phyloP scores from a whole-genome alignment of 2,329 filamentous ascomycete species.

The Hymenoscyphus fructigenus region DNA sequence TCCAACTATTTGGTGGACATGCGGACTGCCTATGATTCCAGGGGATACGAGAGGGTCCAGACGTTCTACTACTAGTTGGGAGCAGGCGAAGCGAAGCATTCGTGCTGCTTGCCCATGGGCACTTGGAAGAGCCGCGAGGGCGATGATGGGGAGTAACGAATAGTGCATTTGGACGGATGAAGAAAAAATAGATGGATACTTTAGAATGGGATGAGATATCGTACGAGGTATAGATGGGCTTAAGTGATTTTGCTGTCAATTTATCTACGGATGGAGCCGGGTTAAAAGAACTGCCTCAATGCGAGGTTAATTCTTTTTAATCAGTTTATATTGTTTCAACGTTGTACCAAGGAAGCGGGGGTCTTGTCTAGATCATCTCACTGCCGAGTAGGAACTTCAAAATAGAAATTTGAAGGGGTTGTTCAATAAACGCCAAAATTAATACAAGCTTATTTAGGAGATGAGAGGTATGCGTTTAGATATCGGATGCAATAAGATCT shows the following conservation, averaged over 20 bases:
- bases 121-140: constrained; percentile 4
- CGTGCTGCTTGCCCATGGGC: constrained; percentile 13
- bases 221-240: background rate
- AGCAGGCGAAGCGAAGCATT: constrained; percentile 21
- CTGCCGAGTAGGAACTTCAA: background rate
- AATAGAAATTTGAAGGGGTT: too few species aligned
- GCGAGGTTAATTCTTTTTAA: background rate
- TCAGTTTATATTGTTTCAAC: background rate
- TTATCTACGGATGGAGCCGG: background rate
- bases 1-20: constrained; percentile 21
- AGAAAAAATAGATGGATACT: background rate
- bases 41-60: constrained; percentile 21
- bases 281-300: background rate
- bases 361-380: background rate
- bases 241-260: background rate
- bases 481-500: background rate
- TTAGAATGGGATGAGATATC: background rate
- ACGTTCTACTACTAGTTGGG: constrained; percentile 19
- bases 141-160: background rate
- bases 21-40: constrained; percentile 14
- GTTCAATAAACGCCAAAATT: background rate
- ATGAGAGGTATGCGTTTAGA: background rate
- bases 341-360: background rate
- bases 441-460: too few species aligned
- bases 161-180: background rate